A percentile compares a stretch with the other conserved stretches of the same genome.
phyloP scores from a whole-genome alignment of 2,329 filamentous ascomycete species.

The Leptographium wingfieldii region DNA sequence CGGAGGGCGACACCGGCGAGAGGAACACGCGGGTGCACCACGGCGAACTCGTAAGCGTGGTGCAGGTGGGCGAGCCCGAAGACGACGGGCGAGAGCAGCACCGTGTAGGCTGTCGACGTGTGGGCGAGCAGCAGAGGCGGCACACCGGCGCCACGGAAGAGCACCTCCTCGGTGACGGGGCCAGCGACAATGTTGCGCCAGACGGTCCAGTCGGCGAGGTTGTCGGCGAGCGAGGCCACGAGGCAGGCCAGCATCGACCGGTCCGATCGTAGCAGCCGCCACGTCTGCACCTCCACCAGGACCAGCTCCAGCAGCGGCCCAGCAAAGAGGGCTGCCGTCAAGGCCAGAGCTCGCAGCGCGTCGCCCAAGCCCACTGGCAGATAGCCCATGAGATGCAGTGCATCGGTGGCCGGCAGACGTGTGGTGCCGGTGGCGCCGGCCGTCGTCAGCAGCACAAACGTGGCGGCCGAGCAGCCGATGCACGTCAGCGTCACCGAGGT shows the following conservation, averaged over 20 bases:
- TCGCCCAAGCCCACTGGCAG: slow-evolving; percentile 64
- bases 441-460: slow-evolving; percentile 51
- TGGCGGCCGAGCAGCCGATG: slow-evolving; percentile 50
- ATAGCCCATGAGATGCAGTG: slow-evolving; percentile 62
- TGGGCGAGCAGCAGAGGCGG: slow-evolving; percentile 67
- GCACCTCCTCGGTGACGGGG: slow-evolving; percentile 81
- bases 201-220: slow-evolving; percentile 61
- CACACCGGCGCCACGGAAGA: slow-evolving; percentile 80
- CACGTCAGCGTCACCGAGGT: slow-evolving; percentile 69
- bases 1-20: slow-evolving; percentile 51
- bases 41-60: slow-evolving; percentile 88
- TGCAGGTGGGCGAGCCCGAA: slow-evolving; percentile 91
- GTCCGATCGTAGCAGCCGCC: slow-evolving; percentile 45
- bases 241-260: slow-evolving; percentile 21
- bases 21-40: slow-evolving; percentile 63
- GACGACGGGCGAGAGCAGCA: slow-evolving; percentile 75
- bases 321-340: slow-evolving; percentile 69
- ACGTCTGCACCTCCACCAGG: slow-evolving; percentile 58
- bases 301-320: slow-evolving; percentile 75
- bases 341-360: slow-evolving; percentile 46
- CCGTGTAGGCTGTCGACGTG: slow-evolving; percentile 42
- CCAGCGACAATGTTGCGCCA: slow-evolving; percentile 84
- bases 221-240: slow-evolving; percentile 36
- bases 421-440: slow-evolving; percentile 32
- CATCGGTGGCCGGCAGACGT: slow-evolving; percentile 20